phyloP scores from a whole-genome alignment of 805 yeast genomes.

The Hemisphaericaspora nanyangensis region DNA sequence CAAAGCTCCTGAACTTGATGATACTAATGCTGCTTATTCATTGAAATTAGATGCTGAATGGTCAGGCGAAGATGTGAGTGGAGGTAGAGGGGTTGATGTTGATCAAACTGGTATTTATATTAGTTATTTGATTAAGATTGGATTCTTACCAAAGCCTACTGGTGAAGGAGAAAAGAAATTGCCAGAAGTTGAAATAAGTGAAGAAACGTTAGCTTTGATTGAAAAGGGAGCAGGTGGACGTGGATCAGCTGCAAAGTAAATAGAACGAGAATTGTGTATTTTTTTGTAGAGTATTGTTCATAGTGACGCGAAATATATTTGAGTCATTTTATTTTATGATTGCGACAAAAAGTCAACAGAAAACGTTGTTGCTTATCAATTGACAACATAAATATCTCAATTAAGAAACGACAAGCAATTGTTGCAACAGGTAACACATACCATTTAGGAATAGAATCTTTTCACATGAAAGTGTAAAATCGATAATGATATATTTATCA shows the following conservation, averaged over 20 bases:
- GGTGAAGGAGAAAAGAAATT: conserved; percentile 36
- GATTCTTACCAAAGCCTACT: conserved; percentile 70
- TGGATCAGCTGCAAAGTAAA: conserved; percentile 53
- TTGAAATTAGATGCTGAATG: conserved; percentile 57
- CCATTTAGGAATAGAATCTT: too few species aligned
- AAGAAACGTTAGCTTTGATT: conserved; percentile 53
- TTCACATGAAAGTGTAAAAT: too few species aligned
- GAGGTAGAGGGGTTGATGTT: conserved; percentile 72
- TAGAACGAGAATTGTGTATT: too few species aligned
- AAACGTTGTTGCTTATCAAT: too few species aligned
- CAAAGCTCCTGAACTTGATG: conserved; percentile 94
- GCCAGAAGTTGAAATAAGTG: conserved; percentile 55
- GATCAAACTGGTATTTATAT: conserved; percentile 71
- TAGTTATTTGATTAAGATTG: conserved; percentile 73
- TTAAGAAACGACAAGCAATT: too few species aligned
- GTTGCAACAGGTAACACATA: too few species aligned
- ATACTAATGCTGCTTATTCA: conserved; percentile 70
- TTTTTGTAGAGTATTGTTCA: too few species aligned
- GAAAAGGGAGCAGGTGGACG: conserved; percentile 72
- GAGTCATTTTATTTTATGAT: too few species aligned
- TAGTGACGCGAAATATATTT: too few species aligned
- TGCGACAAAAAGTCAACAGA: too few species aligned
- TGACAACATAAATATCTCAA: too few species aligned
- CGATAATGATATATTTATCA: too few species aligned
- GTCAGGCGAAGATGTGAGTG: conserved; percentile 64